Evolutionary conservation across 2,329 filamentous ascomycete genomes (phyloP).

Genomic region (Chaetomiaceae sp.): DNA sequence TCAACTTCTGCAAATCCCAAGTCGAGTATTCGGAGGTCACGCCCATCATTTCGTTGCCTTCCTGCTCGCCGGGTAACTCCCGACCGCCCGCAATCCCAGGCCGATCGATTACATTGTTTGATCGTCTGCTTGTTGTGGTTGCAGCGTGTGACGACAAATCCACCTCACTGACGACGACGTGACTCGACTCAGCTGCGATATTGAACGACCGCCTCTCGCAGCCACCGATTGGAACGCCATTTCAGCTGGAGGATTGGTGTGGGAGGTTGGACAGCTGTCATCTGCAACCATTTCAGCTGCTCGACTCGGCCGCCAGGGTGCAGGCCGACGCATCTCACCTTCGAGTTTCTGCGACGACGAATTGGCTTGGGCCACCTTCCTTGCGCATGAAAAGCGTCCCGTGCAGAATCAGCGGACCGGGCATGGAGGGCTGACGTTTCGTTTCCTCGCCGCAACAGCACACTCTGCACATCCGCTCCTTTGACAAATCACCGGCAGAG

Average conservation of each 20-base stretch:
- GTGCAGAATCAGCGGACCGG: constrained; percentile 2
- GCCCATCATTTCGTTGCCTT: neutral
- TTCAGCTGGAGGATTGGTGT: constrained; percentile 17
- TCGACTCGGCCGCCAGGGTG: constrained; percentile 2
- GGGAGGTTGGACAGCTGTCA: neutral
- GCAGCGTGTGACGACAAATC: constrained; percentile 1
- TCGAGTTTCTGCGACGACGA: neutral
- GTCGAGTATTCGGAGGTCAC: neutral
- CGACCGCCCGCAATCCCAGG: too few relatives aligned
- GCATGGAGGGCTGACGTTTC: constrained; percentile 11
- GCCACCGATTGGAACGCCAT: constrained; percentile 6
- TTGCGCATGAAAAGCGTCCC: constrained; percentile 17
- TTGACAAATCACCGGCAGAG: neutral
- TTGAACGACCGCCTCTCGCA: neutral
- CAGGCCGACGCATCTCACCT: constrained; percentile 1
- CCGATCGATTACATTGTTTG: too few relatives aligned
- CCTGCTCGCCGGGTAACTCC: neutral
- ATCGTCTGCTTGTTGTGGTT: neutral
- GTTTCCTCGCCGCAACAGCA: constrained; percentile 11
- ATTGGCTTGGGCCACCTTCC: constrained; percentile 12
- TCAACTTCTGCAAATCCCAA: neutral
- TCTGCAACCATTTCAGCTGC: constrained; percentile 12
- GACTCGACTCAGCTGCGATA: neutral
- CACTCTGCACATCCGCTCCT: constrained; percentile 4
- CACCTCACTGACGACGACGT: neutral